Base-by-base conservation (phyloP, 2,329 filamentous ascomycete genomes). In the Ophiosphaerella narmari region DNA sequence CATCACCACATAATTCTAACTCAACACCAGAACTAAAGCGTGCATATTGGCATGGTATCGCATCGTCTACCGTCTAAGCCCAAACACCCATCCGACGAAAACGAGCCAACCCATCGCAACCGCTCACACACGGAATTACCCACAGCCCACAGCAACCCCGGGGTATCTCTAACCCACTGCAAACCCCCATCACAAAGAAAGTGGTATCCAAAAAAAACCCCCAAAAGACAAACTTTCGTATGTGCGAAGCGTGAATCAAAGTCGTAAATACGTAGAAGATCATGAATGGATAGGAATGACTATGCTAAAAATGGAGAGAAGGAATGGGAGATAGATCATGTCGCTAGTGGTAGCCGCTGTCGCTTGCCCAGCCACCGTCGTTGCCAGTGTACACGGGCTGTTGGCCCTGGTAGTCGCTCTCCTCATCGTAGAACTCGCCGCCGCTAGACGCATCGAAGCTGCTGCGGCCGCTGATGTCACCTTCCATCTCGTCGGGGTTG, bases 391-490 rank as follows among this genome's bases (percentile, higher is more conserved):
- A 71, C 5, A 65, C 61, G 14, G 60, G 43, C 31, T 71, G 67
- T 38, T 67, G 62, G 34, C 48, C 48, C 33, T 59, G 59, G 45
- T 65, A 71, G 31, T 88, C 86, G 43, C 82, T 81, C 50, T 91
- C 85, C 45, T 91, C 88, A 12, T 83, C 86, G 49, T 88, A 88
- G 56, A 87, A 89, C 66, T 92, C 82, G 50, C 80, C 80, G 37
- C 81, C 82, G 42, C 79, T 89, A 49, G 87, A 90, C 5, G 71
- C 73, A 66, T 95, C 91, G 63, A 93, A 94, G 57, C 88, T 91
- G 57, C 88, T 91, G 44, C 88, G 82, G 0, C 89, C 89, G 63
- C 87, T 90, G n/a, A 89, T 75, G 54, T 90, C 89, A 43, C 77
- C 78, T 2, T 77, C 74, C 31, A 80, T 77, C 39, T 82, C 81